A percentile compares a stretch with the other conserved stretches of the same genome.
Conservation (phyloP, 1,284 basidiomycete genomes). For the Ceratobasidium papillatum region DNA sequence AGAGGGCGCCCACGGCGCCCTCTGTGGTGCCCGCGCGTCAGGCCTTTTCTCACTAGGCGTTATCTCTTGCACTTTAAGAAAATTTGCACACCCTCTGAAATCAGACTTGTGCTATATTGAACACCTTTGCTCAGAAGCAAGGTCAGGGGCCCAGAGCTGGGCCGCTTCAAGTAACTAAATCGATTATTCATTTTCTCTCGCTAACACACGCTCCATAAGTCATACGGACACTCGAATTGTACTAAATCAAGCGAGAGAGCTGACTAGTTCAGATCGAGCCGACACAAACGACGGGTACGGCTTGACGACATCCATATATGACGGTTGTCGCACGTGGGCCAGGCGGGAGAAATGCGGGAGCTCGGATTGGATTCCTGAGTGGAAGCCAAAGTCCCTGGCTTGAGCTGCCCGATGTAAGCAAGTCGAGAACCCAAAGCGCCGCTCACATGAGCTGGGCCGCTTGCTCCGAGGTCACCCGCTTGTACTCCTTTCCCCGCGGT, state of each 20-base stretch:
- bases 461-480: conserved; percentile 37
- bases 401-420: conserved; percentile 14
- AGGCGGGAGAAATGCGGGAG: conserved; percentile 22
- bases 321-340: not conserved
- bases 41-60: not conserved
- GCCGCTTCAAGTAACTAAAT: too few species aligned
- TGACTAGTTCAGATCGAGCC: not conserved
- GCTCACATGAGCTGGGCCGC: conserved; percentile 21
- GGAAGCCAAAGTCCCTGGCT: conserved; percentile 12
- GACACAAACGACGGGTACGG: conserved; percentile 7
- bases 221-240: not conserved
- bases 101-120: too few species aligned
- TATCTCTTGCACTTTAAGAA: too few species aligned
- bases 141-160: too few species aligned
- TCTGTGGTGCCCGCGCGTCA: too few species aligned
- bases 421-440: conserved; percentile 1
- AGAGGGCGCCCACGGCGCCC: too few species aligned
- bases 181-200: not conserved
- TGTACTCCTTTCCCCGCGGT: not conserved
- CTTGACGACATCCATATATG: not conserved
- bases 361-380: not conserved
- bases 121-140: too few species aligned
- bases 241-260: not conserved
- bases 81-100: too few species aligned
- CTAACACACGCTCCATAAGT: not conserved